These are phyloP conservation scores for Schrenkiella parvula DNA, from an alignment of 345 rosid genomes.

Conservation along the genomic window DNA sequence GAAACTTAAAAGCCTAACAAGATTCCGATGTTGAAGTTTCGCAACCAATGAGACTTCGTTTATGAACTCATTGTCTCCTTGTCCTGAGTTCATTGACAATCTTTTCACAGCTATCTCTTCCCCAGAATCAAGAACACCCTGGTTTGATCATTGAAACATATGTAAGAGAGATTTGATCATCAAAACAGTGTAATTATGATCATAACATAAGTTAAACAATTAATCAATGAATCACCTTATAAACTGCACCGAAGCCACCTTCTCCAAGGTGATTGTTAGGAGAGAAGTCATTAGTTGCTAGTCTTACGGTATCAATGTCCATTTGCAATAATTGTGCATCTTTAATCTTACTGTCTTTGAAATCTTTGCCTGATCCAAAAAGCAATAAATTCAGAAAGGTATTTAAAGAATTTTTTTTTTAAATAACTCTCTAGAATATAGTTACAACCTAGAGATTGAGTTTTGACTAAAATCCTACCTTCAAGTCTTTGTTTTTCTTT, in stretches of 20 bases:
- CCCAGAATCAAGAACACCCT: constrained; percentile 39
- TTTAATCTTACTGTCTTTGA: neutral
- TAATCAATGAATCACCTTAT: neutral
- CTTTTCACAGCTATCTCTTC: constrained; percentile 46
- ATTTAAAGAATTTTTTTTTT: too few species aligned
- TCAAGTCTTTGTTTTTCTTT: neutral
- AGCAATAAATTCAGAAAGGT: neutral
- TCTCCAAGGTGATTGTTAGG: constrained; percentile 6
- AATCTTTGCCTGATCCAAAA: constrained; percentile 2
- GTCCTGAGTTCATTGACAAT: constrained; percentile 35
- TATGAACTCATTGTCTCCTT: constrained; percentile 41
- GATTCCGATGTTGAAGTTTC: constrained; percentile 49
- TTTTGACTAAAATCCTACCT: neutral
- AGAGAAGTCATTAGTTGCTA: constrained; percentile 23
- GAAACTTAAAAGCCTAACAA: constrained; percentile 24
- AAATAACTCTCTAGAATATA: neutral
- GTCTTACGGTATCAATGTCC: constrained; percentile 7
- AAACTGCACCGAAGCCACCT: constrained; percentile 25
- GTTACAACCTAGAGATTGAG: neutral
- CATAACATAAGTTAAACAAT: neutral
- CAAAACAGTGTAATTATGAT: neutral
- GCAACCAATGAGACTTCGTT: too few species aligned
- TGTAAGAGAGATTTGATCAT: neutral
- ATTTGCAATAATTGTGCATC: neutral
- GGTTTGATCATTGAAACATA: neutral